Conservation (phyloP, 192 early-diverging fungal genomes). For the Mortierella antarctica region DNA sequence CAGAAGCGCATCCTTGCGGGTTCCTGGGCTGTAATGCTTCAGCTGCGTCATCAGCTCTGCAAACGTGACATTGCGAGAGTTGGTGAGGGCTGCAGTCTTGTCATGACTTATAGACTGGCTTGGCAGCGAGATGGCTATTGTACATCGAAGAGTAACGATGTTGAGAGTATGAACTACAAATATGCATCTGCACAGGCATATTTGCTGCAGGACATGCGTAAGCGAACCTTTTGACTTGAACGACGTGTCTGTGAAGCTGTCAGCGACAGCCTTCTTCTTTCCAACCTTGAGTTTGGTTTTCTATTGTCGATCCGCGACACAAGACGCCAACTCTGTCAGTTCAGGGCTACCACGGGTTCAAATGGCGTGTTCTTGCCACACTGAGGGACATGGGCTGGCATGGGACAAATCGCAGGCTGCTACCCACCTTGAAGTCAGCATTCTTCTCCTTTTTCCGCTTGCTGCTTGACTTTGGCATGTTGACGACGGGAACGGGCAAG, state of each 20-base stretch:
- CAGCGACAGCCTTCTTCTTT: slow-evolving; percentile 81
- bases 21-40: slow-evolving; percentile 79
- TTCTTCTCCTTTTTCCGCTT: slow-evolving; percentile 79
- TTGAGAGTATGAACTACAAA: neutral
- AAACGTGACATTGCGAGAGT: slow-evolving; percentile 80
- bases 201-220: neutral
- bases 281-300: slow-evolving; percentile 95
- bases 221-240: slow-evolving; percentile 79
- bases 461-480: slow-evolving; percentile 55
- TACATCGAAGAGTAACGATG: neutral
- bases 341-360: neutral
- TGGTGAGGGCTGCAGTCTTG: slow-evolving; percentile 78
- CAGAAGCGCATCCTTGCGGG: slow-evolving; percentile 63
- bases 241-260: slow-evolving; percentile 83
- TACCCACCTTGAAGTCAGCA: slow-evolving; percentile 76
- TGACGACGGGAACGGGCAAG: neutral
- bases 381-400: neutral
- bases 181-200: neutral
- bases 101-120: slow-evolving; percentile 82
- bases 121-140: slow-evolving; percentile 78
- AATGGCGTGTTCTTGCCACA: neutral
- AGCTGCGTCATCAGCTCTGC: slow-evolving; percentile 79
- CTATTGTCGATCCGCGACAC: slow-evolving; percentile 33
- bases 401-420: neutral
- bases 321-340: neutral